Evolutionary conservation across 1,139 yeast genomes (phyloP).

Genomic region (Kazachstania sp.): DNA sequence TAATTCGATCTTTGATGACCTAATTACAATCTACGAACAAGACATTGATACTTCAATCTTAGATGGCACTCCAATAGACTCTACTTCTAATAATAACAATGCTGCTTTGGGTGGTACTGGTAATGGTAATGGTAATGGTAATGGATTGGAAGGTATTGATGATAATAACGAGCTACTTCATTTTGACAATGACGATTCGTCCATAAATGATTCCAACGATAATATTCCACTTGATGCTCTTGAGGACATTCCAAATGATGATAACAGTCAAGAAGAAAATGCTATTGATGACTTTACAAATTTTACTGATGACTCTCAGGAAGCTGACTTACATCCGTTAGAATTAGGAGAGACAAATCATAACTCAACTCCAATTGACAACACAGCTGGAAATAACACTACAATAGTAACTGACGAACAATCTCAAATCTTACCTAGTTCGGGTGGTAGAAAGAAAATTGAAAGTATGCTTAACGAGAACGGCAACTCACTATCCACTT

Average conservation of each 20-base stretch:
- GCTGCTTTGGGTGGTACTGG: no score
- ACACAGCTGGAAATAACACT: neutral
- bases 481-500: neutral
- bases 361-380: neutral
- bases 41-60: neutral
- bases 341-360: no score
- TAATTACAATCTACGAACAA: neutral
- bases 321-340: no score
- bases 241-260: neutral
- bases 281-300: neutral
- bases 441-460: conserved; percentile 1
- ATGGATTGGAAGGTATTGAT: no score
- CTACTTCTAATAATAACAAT: no score
- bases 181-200: no score
- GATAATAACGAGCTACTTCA: no score
- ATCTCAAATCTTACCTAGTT: conserved; percentile 1
- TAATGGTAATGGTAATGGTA: no score
- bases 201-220: neutral
- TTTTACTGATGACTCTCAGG: neutral
- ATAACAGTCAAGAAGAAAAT: neutral
- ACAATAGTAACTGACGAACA: neutral
- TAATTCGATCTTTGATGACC: neutral
- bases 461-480: neutral
- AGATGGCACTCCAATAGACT: neutral
- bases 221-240: neutral